Evolutionary conservation across 2,329 filamentous ascomycete genomes (phyloP), one percentile per base, ranked within the genome.

Genomic region (Dendryphion nanum): DNA sequence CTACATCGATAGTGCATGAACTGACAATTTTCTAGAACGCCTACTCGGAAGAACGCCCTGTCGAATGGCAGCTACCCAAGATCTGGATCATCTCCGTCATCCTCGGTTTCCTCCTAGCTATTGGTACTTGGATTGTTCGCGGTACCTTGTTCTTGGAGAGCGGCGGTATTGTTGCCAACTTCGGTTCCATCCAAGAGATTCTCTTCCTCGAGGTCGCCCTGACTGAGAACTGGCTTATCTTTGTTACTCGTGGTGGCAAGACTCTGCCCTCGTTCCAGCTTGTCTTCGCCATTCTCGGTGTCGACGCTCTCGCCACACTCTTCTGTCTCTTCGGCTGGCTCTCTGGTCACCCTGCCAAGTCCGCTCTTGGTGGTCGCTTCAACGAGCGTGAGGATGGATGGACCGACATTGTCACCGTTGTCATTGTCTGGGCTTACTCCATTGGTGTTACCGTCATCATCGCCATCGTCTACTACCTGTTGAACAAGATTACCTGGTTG

Each of bases 11-110:
- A 24, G 10, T 10, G 13, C 14, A 34, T 16, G 18, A 6, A n/a
- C 15, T 32, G 32, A 10, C 24, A 31, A 32, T 10, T 2, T 20
- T 18, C 6, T 21, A 47, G 44, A 87, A 88, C 63, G 85, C 85
- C 32, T 81, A 86, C 71, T 86, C 81, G 55, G 85, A 89, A 61
- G 75, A 75, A 44, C 81, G 84, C 26, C 85, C 85, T 12, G 85
- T 88, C 55, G 84, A 88, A 67, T 89, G 85, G 85, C 85, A 89
- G 70, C 66, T 89, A 48, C 83, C 84, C 48, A 89, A 88, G 76
- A 88, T 88, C 62, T 88, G 84, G 85, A 76, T 88, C 50, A 86
- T 89, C 57, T 83, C 78, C 45, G 73, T 85, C 50, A 70, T 85
- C 42, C 77, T 88, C 35, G 85, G 85, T 65, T 50, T 78, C 21